Evolutionary conservation across 768 basidiomycete species (phyloP), one percentile per base, ranked within the genome.

Genomic region (Auricularia heimuer): DNA sequence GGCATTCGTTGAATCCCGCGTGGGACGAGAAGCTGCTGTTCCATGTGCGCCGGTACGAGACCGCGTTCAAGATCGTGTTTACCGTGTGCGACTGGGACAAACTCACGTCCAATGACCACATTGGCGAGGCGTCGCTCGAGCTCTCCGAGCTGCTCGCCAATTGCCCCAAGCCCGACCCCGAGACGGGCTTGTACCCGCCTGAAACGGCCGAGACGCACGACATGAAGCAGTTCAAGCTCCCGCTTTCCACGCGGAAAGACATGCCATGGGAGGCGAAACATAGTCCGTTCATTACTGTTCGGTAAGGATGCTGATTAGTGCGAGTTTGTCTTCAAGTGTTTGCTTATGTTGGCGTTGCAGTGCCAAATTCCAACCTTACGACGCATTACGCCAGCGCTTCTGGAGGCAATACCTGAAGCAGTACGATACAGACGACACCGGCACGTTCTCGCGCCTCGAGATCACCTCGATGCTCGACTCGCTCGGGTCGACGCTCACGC

Each of bases 11-110:
- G 63, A 93, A 91, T 72, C 96, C 97, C 0, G 81, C 82, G 1
- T 98, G 94, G 92, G 91, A 98, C 67, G 94, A 98, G 77, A 95
- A 96, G 74, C 78, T 98, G 3, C 82, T 97, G 11, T 98, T 98
- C 80, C 95, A 97, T 72, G 95, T 98, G 14, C 84, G 93, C 34
- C 80, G 87, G 11, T 94, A 92, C 71, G 95, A 98, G 73, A 85
- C 84, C 8, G 72, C 82, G 10, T 97, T 86, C 79, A 83, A 86
- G 63, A 79, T 94, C 7, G 85, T 92, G 68, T 84, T 97, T 62
- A 83, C 86, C 0, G 85, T 99, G 2, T 85, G 94, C 62, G 96
- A 99, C 73, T 99, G 96, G 96, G 96, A 98, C 76, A 98, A 98
- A 75, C 81, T 93, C 12, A 85, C 84, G 37, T 83, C 85, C 4